Evolutionary conservation across 306 rosid species (phyloP).

Genomic region (Carpinus fangiana): DNA sequence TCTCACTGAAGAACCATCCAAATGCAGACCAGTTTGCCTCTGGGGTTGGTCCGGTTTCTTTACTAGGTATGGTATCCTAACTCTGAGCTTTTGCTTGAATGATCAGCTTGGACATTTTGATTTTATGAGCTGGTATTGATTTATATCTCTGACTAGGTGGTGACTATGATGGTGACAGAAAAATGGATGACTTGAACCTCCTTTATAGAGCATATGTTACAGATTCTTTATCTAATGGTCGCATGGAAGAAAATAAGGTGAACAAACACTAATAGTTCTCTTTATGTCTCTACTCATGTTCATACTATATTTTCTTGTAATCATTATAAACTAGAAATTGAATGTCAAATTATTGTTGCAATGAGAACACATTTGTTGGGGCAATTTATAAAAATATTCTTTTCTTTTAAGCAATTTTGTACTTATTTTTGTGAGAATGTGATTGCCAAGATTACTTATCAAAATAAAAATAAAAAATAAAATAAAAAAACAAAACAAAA

Average conservation of each 20-base stretch:
- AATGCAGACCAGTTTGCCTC: slow-evolving; percentile 74
- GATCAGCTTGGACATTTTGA: slow-evolving; percentile 1
- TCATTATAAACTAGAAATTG: neutral
- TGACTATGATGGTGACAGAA: slow-evolving; percentile 67
- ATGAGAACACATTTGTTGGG: neutral
- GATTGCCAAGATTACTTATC: neutral
- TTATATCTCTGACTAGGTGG: slow-evolving; percentile 64
- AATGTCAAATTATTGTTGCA: neutral
- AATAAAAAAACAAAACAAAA: no score
- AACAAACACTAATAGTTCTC: neutral
- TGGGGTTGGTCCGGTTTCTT: slow-evolving; percentile 86
- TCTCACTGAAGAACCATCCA: slow-evolving; percentile 74
- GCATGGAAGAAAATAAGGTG: slow-evolving; percentile 59
- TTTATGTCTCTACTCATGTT: neutral
- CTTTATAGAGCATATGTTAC: slow-evolving; percentile 64
- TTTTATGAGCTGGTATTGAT: slow-evolving; percentile 27
- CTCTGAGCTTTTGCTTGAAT: slow-evolving; percentile 4
- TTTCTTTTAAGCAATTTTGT: neutral
- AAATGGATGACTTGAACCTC: slow-evolving; percentile 83
- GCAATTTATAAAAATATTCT: neutral
- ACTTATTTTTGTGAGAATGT: neutral
- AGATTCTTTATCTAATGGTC: slow-evolving; percentile 52
- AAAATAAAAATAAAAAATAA: no score
- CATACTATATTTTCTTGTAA: neutral
- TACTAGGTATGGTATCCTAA: slow-evolving; percentile 54